A percentile compares a stretch with the other conserved stretches of the same genome.
These are phyloP conservation scores for Leccinum arenicola DNA, from an alignment of 768 basidiomycete genomes.

Conservation along the genomic window DNA sequence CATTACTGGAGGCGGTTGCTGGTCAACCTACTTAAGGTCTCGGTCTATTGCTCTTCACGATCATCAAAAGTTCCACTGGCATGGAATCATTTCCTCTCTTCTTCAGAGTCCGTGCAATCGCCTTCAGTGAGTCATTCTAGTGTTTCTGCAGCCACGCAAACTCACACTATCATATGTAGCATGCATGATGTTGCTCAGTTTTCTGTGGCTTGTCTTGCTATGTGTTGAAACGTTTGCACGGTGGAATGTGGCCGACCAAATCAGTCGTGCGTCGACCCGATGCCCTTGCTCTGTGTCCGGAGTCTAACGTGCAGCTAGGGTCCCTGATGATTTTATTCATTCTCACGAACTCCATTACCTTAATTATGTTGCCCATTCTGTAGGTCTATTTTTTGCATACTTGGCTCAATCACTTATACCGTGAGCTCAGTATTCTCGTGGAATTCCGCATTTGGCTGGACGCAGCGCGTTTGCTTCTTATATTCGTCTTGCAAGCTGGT, in stretches of 20 bases:
- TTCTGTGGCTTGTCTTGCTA: conserved; percentile 49
- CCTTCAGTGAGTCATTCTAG: conserved; percentile 27
- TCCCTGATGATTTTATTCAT: conserved; percentile 47
- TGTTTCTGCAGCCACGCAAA: not conserved
- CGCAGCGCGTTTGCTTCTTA: conserved; percentile 44
- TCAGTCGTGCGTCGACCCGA: conserved; percentile 42
- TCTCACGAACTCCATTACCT: conserved; percentile 37
- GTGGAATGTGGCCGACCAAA: conserved; percentile 43
- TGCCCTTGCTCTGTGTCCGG: not conserved
- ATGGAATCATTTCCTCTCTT: conserved; percentile 33
- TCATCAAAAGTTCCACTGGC: not conserved
- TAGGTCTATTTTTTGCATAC: conserved; percentile 24
- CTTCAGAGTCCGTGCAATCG: conserved; percentile 27
- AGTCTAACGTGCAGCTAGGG: conserved; percentile 5
- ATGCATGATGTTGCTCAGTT: conserved; percentile 40
- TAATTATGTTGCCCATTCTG: conserved; percentile 43
- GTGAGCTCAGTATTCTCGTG: conserved; percentile 38
- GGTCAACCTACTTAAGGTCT: conserved; percentile 16
- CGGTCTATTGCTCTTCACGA: not conserved
- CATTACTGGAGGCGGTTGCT: conserved; percentile 21
- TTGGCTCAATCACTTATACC: not conserved
- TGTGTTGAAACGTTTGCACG: conserved; percentile 45
- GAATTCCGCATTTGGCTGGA: conserved; percentile 55
- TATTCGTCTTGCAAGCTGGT: conserved; percentile 49
- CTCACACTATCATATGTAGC: conserved; percentile 29